A percentile compares a stretch with the other conserved stretches of the same genome.
Evolutionary conservation across 139 green algal species (phyloP).

Genomic region (Tetratostichococcus sp.): DNA sequence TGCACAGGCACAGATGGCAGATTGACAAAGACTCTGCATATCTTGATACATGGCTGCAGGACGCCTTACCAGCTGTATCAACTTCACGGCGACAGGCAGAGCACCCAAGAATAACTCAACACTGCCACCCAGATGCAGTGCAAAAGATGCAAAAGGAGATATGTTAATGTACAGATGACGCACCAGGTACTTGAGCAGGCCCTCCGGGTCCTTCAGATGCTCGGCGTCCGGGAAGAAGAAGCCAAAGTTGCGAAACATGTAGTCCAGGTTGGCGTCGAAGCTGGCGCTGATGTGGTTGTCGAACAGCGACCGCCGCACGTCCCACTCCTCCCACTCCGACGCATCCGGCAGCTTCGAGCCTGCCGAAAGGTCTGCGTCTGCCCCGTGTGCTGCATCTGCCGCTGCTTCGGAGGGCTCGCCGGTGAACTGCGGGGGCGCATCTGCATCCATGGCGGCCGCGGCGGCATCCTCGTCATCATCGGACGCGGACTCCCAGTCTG

Average conservation of each 20-base stretch:
- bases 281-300: constrained; percentile 62
- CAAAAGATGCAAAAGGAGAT: too few relatives aligned
- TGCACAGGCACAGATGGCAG: constrained; percentile 19
- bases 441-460: constrained; percentile 1
- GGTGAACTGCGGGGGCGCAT: too few relatives aligned
- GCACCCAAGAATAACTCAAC: too few relatives aligned
- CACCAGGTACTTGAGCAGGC: constrained; percentile 88
- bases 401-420: too few relatives aligned
- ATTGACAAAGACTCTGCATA: too few relatives aligned
- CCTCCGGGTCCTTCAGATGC: constrained; percentile 79
- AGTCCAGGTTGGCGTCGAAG: constrained; percentile 87
- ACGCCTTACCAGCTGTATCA: too few relatives aligned
- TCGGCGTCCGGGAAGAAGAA: constrained; percentile 94
- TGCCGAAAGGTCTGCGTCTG: constrained; percentile 22
- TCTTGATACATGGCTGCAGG: too few relatives aligned
- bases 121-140: too few relatives aligned
- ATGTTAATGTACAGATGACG: background rate
- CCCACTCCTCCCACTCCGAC: constrained; percentile 72
- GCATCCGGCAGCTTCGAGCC: background rate
- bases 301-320: constrained; percentile 79
- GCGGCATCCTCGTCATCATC: constrained; percentile 28
- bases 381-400: background rate
- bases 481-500: constrained; percentile 73
- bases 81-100: too few relatives aligned
- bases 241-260: constrained; percentile 93